These are phyloP conservation scores for Mikania micrantha DNA, from an alignment of 129 eudicot genomes.

Conservation along the genomic window DNA sequence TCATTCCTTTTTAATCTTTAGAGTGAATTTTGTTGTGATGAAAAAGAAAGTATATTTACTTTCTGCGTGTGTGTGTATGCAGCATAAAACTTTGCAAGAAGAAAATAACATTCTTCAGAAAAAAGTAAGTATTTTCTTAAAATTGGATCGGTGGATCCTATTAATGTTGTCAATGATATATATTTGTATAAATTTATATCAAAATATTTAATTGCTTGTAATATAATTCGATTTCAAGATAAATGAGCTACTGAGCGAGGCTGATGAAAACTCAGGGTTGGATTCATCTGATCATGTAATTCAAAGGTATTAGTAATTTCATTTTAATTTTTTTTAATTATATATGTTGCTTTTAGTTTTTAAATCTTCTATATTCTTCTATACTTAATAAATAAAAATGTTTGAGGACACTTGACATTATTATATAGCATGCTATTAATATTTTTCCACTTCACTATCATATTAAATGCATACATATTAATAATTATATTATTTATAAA, in stretches of 20 bases:
- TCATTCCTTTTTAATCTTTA: not conserved
- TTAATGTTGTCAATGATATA: not conserved
- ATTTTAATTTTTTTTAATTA: not conserved
- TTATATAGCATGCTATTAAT: too few relatives aligned
- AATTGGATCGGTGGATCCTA: not conserved
- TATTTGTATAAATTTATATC: not conserved
- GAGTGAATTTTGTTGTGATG: not conserved
- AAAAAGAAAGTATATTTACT: not conserved
- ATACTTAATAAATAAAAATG: too few relatives aligned
- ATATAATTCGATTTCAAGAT: slow-evolving; percentile 16
- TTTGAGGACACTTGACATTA: too few relatives aligned
- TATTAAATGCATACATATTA: too few relatives aligned
- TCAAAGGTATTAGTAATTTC: slow-evolving; percentile 15
- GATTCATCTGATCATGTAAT: slow-evolving; percentile 25
- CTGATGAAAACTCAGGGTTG: slow-evolving; percentile 28
- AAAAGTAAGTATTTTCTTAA: slow-evolving; percentile 24
- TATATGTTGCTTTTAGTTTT: not conserved
- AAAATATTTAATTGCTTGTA: not conserved
- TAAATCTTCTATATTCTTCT: too few relatives aligned
- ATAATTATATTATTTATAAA: too few relatives aligned
- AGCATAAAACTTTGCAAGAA: slow-evolving; percentile 37
- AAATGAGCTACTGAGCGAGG: slow-evolving; percentile 20
- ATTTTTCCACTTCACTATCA: too few relatives aligned
- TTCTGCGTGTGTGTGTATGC: slow-evolving; percentile 13
- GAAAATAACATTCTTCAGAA: slow-evolving; percentile 31